Conservation (phyloP, 2,329 filamentous ascomycete species). For the Hymenoscyphus linearis region DNA sequence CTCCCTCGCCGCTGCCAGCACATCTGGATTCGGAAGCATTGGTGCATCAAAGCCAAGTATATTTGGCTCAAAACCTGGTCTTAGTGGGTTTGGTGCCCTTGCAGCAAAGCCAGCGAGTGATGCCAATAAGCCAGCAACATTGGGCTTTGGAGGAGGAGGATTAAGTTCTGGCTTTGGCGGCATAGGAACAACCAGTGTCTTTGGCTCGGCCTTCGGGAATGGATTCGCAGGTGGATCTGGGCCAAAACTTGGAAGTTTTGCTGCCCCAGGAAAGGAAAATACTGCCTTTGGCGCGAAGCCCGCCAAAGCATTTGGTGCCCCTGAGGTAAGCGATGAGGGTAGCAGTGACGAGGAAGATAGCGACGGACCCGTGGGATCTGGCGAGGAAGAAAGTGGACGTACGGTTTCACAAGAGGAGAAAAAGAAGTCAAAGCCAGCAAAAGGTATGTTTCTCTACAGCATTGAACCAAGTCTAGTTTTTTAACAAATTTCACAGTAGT, state of each 20-base stretch:
- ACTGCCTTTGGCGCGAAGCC: slow-evolving; percentile 51
- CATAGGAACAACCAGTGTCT: slow-evolving; percentile 36
- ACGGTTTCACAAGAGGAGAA: slow-evolving; percentile 55
- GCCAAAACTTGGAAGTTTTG: slow-evolving; percentile 61
- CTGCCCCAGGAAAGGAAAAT: slow-evolving; percentile 49
- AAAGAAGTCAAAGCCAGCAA: slow-evolving; percentile 56
- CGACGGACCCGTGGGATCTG: slow-evolving; percentile 39
- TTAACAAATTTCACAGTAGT: slow-evolving; percentile 43
- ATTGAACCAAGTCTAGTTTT: background rate
- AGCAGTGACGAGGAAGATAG: slow-evolving; percentile 37
- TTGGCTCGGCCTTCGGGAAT: slow-evolving; percentile 37
- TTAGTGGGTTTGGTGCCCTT: slow-evolving; percentile 44
- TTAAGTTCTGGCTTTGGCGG: slow-evolving; percentile 29
- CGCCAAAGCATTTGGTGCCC: slow-evolving; percentile 70
- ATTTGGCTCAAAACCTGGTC: slow-evolving; percentile 39
- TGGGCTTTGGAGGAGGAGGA: slow-evolving; percentile 34
- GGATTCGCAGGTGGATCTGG: slow-evolving; percentile 36
- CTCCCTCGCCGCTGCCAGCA: slow-evolving; percentile 54
- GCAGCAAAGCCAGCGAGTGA: slow-evolving; percentile 18
- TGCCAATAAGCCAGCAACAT: slow-evolving; percentile 28
- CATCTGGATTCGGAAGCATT: slow-evolving; percentile 60
- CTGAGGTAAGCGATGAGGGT: slow-evolving; percentile 58
- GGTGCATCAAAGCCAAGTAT: slow-evolving; percentile 43
- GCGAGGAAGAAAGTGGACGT: slow-evolving; percentile 42
- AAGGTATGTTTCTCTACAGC: slow-evolving; percentile 48